Evolutionary conservation across 2,329 filamentous ascomycete species (phyloP).

Genomic region (Pseudogymnoascus sp.): DNA sequence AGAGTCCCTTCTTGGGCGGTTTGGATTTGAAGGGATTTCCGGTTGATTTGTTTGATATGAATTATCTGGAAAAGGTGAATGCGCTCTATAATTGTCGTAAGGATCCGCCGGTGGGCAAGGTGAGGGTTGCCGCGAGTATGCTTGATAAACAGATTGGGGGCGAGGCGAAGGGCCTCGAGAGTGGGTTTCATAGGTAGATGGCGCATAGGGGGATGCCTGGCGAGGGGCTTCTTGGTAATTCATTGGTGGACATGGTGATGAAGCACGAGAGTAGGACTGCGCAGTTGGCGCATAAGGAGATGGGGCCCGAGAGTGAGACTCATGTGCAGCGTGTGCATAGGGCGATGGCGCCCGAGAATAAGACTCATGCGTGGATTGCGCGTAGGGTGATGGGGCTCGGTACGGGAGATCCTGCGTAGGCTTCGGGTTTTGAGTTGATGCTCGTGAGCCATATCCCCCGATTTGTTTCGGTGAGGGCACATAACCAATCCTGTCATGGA

Average conservation of each 20-base stretch:
- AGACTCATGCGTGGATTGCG: constrained; percentile 19
- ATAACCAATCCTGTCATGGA: constrained; percentile 20
- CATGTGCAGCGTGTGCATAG: constrained; percentile 25
- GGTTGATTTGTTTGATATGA: constrained; percentile 20
- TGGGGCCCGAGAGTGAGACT: constrained; percentile 28
- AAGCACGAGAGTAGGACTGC: constrained; percentile 24
- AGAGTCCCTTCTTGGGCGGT: constrained; percentile 40
- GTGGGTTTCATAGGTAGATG: constrained; percentile 27
- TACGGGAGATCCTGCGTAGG: background rate
- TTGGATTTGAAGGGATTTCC: constrained; percentile 24
- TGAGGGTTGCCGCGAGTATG: constrained; percentile 26
- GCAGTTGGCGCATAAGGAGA: constrained; percentile 29
- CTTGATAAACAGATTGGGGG: constrained; percentile 25
- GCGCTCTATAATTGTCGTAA: constrained; percentile 27
- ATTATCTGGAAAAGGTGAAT: constrained; percentile 26
- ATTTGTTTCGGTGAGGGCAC: constrained; percentile 24
- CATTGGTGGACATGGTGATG: constrained; percentile 26
- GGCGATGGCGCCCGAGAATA: constrained; percentile 34
- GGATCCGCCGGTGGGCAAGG: constrained; percentile 32
- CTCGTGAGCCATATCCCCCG: constrained; percentile 27
- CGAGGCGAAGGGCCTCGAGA: constrained; percentile 30
- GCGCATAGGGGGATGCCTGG: background rate
- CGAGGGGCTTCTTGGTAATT: constrained; percentile 18
- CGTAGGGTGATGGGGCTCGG: background rate
- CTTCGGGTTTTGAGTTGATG: constrained; percentile 32